Evolutionary conservation across 164 flowering plant species (phyloP).

Genomic region (Tetracentron sinense): DNA sequence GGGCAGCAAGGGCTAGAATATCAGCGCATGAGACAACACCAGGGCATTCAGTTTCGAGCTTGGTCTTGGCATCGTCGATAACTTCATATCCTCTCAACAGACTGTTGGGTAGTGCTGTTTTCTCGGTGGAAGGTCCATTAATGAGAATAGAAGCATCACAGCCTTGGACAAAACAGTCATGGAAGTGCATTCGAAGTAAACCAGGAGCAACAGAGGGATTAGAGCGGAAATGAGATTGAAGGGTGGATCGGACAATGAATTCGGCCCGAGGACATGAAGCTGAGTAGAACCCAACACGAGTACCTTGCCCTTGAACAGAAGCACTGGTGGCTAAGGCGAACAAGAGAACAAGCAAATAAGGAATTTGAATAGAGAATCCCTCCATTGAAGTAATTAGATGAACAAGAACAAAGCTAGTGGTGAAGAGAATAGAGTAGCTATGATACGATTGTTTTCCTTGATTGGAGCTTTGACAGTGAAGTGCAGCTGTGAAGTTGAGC

Average conservation of each 20-base stretch:
- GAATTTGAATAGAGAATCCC: neutral
- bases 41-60: constrained; percentile 57
- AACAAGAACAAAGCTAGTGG: neutral
- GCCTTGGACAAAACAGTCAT: constrained; percentile 70
- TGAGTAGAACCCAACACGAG: constrained; percentile 45
- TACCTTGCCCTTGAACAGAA: constrained; percentile 28
- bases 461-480: no score
- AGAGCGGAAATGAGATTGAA: constrained; percentile 23
- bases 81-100: constrained; percentile 48
- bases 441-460: no score
- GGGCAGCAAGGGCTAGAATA: constrained; percentile 61
- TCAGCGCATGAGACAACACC: constrained; percentile 73
- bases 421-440: neutral
- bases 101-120: constrained; percentile 39
- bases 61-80: constrained; percentile 53
- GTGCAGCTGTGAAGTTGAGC: no score
- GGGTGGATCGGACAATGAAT: constrained; percentile 36
- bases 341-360: neutral
- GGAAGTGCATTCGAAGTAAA: constrained; percentile 59
- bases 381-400: neutral
- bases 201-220: constrained; percentile 49
- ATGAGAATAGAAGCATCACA: constrained; percentile 68
- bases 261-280: constrained; percentile 43
- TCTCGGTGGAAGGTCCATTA: constrained; percentile 43
- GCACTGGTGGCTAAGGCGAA: neutral